phyloP scores from a whole-genome alignment of 2,329 filamentous ascomycete species.

The Hypoxylon sp. region DNA sequence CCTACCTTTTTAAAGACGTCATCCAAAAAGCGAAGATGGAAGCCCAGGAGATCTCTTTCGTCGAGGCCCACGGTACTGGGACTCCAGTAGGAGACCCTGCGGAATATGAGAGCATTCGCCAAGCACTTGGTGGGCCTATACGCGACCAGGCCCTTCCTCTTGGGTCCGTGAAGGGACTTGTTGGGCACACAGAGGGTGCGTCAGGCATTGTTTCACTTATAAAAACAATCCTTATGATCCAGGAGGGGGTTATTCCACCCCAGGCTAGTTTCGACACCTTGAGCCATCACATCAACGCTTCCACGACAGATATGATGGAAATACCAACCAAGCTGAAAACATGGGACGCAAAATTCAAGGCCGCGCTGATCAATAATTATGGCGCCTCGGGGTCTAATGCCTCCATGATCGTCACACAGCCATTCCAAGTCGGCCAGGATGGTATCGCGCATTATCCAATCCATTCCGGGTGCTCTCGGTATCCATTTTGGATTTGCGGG shows the following conservation, averaged over 20 bases:
- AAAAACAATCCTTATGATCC: conserved; percentile 49
- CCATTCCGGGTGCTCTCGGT: neutral
- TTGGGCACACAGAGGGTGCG: conserved; percentile 56
- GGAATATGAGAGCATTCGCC: conserved; percentile 50
- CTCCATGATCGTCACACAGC: conserved; percentile 45
- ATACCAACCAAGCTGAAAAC: neutral
- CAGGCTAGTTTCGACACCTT: conserved; percentile 14
- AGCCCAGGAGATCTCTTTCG: conserved; percentile 49
- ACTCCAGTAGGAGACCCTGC: conserved; percentile 58
- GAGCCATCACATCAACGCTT: conserved; percentile 1
- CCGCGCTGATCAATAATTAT: conserved; percentile 54
- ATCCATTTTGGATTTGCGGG: conserved; percentile 40
- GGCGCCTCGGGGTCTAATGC: conserved; percentile 55
- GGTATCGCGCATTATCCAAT: neutral
- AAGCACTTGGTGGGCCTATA: conserved; percentile 39
- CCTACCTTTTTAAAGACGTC: conserved; percentile 51
- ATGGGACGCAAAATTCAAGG: conserved; percentile 52
- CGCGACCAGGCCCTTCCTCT: conserved; percentile 34
- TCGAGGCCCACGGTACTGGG: conserved; percentile 59
- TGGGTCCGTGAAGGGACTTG: conserved; percentile 50
- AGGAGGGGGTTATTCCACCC: neutral
- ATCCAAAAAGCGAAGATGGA: conserved; percentile 43
- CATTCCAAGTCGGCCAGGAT: conserved; percentile 23
- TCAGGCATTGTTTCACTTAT: conserved; percentile 53
- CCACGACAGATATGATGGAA: conserved; percentile 2